phyloP scores from a whole-genome alignment of 2,329 filamentous ascomycete species.

The Truncatella angustata region DNA sequence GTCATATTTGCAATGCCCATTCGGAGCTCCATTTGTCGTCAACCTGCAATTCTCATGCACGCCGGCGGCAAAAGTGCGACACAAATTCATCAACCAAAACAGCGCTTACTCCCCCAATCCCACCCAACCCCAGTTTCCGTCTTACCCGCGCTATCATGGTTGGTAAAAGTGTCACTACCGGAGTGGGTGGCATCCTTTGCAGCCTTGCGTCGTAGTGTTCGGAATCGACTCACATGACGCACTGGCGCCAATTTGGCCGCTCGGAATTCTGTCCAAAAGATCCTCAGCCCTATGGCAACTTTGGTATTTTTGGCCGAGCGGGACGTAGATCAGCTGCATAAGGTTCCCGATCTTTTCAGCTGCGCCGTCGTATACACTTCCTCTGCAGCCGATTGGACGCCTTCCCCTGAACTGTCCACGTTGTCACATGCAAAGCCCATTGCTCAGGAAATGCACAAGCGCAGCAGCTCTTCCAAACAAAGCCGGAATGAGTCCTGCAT shows the following conservation, averaged over 20 bases:
- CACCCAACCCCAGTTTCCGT: not conserved
- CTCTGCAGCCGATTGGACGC: not conserved
- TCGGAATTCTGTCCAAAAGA: not conserved
- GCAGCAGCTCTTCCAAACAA: too few relatives aligned
- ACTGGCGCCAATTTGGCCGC: not conserved
- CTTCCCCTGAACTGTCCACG: too few relatives aligned
- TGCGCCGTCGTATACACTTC: not conserved
- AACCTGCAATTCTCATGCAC: not conserved
- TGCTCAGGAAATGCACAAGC: too few relatives aligned
- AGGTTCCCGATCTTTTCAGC: not conserved
- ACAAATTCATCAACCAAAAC: not conserved
- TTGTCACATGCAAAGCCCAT: too few relatives aligned
- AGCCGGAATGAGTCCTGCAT: too few relatives aligned
- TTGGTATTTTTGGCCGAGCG: not conserved
- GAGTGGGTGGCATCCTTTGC: too few relatives aligned
- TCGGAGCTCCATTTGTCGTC: too few relatives aligned
- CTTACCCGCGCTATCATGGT: not conserved
- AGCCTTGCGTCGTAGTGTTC: too few relatives aligned
- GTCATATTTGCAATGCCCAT: too few relatives aligned
- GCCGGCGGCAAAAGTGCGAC: not conserved
- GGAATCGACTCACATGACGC: too few relatives aligned
- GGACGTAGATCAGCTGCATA: not conserved
- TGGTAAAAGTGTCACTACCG: too few relatives aligned
- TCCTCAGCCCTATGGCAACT: slow-evolving; percentile 2
- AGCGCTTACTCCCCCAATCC: slow-evolving; percentile 8